Evolutionary conservation across 23 red algal species (phyloP).

Genomic region (Gracilaria domingensis): DNA sequence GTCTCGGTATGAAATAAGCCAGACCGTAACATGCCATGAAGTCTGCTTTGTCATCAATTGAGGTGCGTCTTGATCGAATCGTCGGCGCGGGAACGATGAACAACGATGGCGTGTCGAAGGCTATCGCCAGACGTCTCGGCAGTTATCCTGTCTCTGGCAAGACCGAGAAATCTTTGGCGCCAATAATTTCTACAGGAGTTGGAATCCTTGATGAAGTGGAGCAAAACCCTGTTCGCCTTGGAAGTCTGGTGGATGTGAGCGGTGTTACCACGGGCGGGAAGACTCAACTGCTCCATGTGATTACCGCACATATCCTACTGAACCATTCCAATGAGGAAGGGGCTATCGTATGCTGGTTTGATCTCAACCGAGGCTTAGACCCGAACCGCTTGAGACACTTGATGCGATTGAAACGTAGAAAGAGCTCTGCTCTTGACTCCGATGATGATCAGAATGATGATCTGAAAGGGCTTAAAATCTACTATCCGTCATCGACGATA

Average conservation of each 20-base stretch:
- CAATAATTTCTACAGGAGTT: constrained; percentile 9
- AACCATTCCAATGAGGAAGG: not conserved
- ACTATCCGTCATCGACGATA: constrained; percentile 33
- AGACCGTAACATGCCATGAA: not conserved
- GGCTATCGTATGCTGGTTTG: constrained; percentile 50
- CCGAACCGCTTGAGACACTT: constrained; percentile 20
- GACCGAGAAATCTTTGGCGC: not conserved
- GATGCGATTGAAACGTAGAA: not conserved
- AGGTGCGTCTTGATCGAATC: not conserved
- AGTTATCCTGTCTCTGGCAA: not conserved
- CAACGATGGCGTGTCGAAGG: not conserved
- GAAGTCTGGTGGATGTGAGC: constrained; percentile 49
- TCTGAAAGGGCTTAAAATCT: not conserved
- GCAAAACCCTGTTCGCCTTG: constrained; percentile 20
- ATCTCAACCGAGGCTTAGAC: constrained; percentile 55
- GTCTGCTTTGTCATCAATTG: not conserved
- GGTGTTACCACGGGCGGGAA: constrained; percentile 47
- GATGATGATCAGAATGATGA: not conserved
- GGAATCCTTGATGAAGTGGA: constrained; percentile 11
- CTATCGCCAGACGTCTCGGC: constrained; percentile 8
- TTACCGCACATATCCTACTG: constrained; percentile 52
- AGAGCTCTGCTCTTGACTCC: not conserved
- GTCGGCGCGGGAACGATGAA: not conserved
- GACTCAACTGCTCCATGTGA: constrained; percentile 49
- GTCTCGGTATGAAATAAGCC: too few relatives aligned